A percentile compares a stretch with the other conserved stretches of the same genome.
These are phyloP conservation scores for Colletotrichum filicis DNA, from an alignment of 2,329 filamentous ascomycete genomes.

Conservation along the genomic window DNA sequence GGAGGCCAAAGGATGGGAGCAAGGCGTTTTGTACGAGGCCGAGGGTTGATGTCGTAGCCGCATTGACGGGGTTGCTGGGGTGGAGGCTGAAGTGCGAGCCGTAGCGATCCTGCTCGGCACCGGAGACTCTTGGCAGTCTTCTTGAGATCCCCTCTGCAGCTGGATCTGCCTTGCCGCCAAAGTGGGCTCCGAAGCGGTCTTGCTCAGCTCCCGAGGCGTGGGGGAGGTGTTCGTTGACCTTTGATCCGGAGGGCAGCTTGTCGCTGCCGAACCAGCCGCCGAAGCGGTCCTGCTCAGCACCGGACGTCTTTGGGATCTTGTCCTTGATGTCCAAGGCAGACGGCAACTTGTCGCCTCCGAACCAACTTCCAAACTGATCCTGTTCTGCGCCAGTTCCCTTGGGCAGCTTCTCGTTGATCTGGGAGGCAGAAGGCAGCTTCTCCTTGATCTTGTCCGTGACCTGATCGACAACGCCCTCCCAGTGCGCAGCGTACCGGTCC, in stretches of 20 bases:
- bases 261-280: slow-evolving; percentile 32
- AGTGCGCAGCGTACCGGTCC: slow-evolving; percentile 36
- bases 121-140: slow-evolving; percentile 19
- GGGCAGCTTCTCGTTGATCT: slow-evolving; percentile 13
- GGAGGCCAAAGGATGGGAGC: slow-evolving; percentile 64
- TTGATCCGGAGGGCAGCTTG: slow-evolving; percentile 37
- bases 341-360: slow-evolving; percentile 33
- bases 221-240: slow-evolving; percentile 26
- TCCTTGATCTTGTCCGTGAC: slow-evolving; percentile 19
- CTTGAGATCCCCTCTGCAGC: slow-evolving; percentile 8
- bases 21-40: slow-evolving; percentile 65
- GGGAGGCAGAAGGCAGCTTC: slow-evolving; percentile 28
- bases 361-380: slow-evolving; percentile 37
- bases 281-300: slow-evolving; percentile 37
- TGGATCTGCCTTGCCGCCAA: slow-evolving; percentile 23
- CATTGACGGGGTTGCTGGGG: slow-evolving; percentile 31
- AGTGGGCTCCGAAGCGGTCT: slow-evolving; percentile 26
- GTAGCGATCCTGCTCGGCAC: slow-evolving; percentile 38
- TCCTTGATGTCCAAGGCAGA: slow-evolving; percentile 22
- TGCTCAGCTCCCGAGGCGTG: slow-evolving; percentile 29
- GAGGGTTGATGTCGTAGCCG: slow-evolving; percentile 42
- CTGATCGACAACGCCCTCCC: slow-evolving; percentile 16
- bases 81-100: slow-evolving; percentile 38
- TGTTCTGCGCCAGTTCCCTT: slow-evolving; percentile 27
- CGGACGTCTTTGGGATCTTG: slow-evolving; percentile 29